Evolutionary conservation across 169 alveolate species (phyloP).

Genomic region (Plasmodium inui): DNA sequence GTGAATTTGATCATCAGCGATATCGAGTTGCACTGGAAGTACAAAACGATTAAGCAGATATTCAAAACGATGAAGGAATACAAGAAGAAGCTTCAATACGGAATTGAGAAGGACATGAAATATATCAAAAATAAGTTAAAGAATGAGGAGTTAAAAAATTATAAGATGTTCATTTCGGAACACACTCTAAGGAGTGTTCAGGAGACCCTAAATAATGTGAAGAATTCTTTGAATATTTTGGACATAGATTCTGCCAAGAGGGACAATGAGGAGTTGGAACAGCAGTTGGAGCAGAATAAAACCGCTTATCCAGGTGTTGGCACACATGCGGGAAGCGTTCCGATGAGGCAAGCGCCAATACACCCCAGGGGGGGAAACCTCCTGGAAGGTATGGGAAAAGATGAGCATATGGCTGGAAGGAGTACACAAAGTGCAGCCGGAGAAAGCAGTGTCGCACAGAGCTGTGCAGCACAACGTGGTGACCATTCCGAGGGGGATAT

Average conservation of each 20-base stretch:
- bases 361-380: background rate
- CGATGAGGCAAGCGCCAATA: background rate
- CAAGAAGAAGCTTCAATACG: conserved; percentile 60
- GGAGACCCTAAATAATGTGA: conserved; percentile 79
- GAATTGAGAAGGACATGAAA: conserved; percentile 72
- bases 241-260: conserved; percentile 18
- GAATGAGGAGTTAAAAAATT: conserved; percentile 61
- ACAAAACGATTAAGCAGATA: conserved; percentile 69
- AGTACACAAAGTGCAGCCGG: background rate
- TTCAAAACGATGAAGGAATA: conserved; percentile 75
- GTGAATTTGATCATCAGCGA: conserved; percentile 63
- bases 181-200: conserved; percentile 76
- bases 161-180: conserved; percentile 74
- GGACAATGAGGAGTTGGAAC: background rate
- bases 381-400: background rate
- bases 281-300: background rate
- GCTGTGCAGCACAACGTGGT: background rate
- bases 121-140: conserved; percentile 70
- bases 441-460: background rate
- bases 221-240: conserved; percentile 75
- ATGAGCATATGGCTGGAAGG: background rate
- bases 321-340: background rate
- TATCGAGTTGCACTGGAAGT: conserved; percentile 74
- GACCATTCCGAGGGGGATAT: background rate
- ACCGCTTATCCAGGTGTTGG: background rate